These are phyloP conservation scores for Pluteus cervinus DNA, from an alignment of 768 basidiomycete genomes.

Conservation along the genomic window DNA sequence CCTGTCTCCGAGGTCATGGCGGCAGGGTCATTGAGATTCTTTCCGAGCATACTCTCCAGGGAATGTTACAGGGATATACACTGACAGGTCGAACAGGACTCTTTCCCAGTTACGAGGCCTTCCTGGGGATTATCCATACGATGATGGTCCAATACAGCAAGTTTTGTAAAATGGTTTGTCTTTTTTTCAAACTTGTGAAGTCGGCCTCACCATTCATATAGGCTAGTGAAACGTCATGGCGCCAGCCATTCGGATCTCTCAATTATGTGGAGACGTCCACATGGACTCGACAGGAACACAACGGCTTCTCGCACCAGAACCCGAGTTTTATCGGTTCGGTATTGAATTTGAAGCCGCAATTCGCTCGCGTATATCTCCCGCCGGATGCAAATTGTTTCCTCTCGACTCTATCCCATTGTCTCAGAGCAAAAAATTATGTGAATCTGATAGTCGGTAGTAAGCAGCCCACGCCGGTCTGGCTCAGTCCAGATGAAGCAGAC, in stretches of 20 bases:
- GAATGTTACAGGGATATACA: slow-evolving; percentile 90
- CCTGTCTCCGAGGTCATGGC: slow-evolving; percentile 55
- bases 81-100: slow-evolving; percentile 81
- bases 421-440: slow-evolving; percentile 79
- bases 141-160: slow-evolving; percentile 91
- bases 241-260: slow-evolving; percentile 61
- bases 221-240: slow-evolving; percentile 67
- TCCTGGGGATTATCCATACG: slow-evolving; percentile 84
- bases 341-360: slow-evolving; percentile 66
- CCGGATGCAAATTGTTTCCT: slow-evolving; percentile 90
- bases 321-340: slow-evolving; percentile 82
- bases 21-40: slow-evolving; percentile 87
- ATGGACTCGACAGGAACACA: slow-evolving; percentile 81
- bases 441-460: slow-evolving; percentile 90
- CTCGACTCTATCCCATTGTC: slow-evolving; percentile 77
- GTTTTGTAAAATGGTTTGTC: slow-evolving; percentile 86
- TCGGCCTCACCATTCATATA: too few species aligned
- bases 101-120: slow-evolving; percentile 90
- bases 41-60: slow-evolving; percentile 84
- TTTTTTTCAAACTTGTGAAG: too few species aligned
- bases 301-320: slow-evolving; percentile 88
- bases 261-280: slow-evolving; percentile 90
- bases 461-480: slow-evolving; percentile 74
- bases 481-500: slow-evolving; percentile 71
- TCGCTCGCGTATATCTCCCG: slow-evolving; percentile 77